phyloP scores from a whole-genome alignment of 2,329 filamentous ascomycete genomes.

The Chrysoporthe austroafricana region DNA sequence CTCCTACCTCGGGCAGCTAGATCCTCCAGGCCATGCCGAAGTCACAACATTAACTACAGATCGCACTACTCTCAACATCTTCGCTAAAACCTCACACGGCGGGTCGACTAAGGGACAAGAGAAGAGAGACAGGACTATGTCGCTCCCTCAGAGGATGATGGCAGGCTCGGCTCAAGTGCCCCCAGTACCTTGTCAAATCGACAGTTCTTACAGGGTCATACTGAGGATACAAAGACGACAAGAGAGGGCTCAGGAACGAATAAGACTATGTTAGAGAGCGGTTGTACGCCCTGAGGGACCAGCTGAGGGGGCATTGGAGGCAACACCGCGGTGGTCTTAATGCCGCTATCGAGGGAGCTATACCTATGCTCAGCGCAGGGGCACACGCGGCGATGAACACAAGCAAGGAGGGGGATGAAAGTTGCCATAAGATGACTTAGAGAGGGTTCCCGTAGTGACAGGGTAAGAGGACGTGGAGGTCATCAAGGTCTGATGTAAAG shows the following conservation, averaged over 20 bases:
- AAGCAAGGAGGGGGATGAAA: no score
- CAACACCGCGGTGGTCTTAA: no score
- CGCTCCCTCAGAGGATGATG: conserved; percentile 25
- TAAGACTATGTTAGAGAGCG: conserved; percentile 25
- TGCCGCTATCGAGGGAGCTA: no score
- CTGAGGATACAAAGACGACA: conserved; percentile 23
- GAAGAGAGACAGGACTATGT: conserved; percentile 31
- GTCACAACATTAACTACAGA: conserved; percentile 37
- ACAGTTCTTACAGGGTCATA: conserved; percentile 29
- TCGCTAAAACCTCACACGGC: conserved; percentile 18
- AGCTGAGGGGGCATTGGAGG: conserved; percentile 16
- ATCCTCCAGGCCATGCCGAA: conserved; percentile 31
- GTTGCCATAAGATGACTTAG: no score
- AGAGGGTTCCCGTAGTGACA: no score
- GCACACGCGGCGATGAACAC: no score
- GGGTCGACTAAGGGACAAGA: no score
- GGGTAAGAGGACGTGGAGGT: no score
- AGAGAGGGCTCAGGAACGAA: conserved; percentile 20
- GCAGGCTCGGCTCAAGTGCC: conserved; percentile 29
- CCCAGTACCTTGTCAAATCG: conserved; percentile 32
- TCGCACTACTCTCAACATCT: conserved; percentile 34
- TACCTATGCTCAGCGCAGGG: no score
- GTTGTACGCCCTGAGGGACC: conserved; percentile 21
- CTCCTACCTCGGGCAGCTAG: conserved; percentile 25
- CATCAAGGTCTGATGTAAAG: no score